These are phyloP conservation scores for Colletotrichum limetticola DNA, from an alignment of 2,329 filamentous ascomycete genomes.

Conservation along the genomic window DNA sequence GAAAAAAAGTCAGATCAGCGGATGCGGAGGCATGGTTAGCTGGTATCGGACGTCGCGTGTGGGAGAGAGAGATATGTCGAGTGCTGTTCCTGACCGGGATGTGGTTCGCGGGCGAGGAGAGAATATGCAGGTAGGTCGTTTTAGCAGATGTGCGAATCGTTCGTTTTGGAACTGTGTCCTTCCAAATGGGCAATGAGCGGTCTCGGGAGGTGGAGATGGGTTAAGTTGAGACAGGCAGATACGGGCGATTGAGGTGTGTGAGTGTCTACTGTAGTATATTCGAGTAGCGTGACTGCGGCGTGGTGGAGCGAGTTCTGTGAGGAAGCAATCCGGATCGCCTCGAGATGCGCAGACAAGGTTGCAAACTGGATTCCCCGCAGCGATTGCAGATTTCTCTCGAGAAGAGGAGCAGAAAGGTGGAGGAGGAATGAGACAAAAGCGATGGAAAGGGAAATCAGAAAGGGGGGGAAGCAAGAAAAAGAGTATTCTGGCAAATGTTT, in stretches of 20 bases:
- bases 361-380: conserved; percentile 7
- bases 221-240: conserved; percentile 17
- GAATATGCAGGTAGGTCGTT: conserved; percentile 25
- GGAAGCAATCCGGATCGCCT: conserved; percentile 28
- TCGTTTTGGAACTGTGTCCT: conserved; percentile 22
- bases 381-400: conserved; percentile 10
- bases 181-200: conserved; percentile 6
- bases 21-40: conserved; percentile 32
- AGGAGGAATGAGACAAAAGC: background rate
- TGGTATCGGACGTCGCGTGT: conserved; percentile 20
- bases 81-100: conserved; percentile 14
- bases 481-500: conserved; percentile 8
- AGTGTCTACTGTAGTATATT: background rate
- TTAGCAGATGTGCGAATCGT: conserved; percentile 19
- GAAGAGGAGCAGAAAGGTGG: background rate
- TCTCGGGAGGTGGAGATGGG: conserved; percentile 18
- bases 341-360: conserved; percentile 10
- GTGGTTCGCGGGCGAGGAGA: conserved; percentile 10
- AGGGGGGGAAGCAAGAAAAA: background rate
- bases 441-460: background rate
- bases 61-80: conserved; percentile 6
- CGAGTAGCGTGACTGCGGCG: conserved; percentile 3
- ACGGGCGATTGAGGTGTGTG: background rate
- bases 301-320: conserved; percentile 23
- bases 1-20: conserved; percentile 26